Percentiles rank a stretch among this genome's conserved stretches.
These are phyloP conservation scores for Phytophthora niederhauseri DNA, from an alignment of 352 stramenopile species.

Conservation along the genomic window DNA sequence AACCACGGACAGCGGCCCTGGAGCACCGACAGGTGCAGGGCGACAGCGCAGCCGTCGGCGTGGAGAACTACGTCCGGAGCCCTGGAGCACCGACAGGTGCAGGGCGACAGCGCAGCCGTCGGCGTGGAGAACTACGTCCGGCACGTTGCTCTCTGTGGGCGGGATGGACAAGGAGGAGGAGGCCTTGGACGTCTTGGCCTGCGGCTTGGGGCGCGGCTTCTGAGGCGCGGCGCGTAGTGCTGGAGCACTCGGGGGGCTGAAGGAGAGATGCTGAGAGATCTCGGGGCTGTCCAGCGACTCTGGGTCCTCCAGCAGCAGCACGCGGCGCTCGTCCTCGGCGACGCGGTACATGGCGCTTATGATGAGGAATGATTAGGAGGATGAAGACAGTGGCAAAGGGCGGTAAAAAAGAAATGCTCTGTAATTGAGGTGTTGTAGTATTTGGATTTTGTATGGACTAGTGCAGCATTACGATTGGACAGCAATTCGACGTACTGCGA, in stretches of 20 bases:
- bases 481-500: constrained; percentile 7
- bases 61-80: constrained; percentile 60
- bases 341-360: constrained; percentile 26
- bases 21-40: constrained; percentile 43
- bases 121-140: constrained; percentile 58
- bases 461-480: constrained; percentile 17
- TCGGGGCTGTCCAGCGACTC: not conserved
- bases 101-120: constrained; percentile 57
- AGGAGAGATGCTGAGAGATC: not conserved
- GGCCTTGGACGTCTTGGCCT: not conserved
- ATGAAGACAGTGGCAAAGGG: not conserved
- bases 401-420: constrained; percentile 12
- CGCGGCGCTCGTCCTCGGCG: constrained; percentile 17
- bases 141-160: constrained; percentile 16
- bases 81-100: constrained; percentile 37
- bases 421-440: not conserved
- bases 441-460: constrained; percentile 3
- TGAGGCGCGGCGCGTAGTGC: not conserved
- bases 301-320: constrained; percentile 21
- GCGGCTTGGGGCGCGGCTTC: not conserved
- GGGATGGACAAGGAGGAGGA: constrained; percentile 10
- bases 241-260: not conserved
- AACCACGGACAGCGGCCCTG: constrained; percentile 44
- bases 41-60: constrained; percentile 55
- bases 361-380: not conserved